Evolutionary conservation across 2,329 filamentous ascomycete genomes (phyloP).

Genomic region (Ophiostoma perfectum): DNA sequence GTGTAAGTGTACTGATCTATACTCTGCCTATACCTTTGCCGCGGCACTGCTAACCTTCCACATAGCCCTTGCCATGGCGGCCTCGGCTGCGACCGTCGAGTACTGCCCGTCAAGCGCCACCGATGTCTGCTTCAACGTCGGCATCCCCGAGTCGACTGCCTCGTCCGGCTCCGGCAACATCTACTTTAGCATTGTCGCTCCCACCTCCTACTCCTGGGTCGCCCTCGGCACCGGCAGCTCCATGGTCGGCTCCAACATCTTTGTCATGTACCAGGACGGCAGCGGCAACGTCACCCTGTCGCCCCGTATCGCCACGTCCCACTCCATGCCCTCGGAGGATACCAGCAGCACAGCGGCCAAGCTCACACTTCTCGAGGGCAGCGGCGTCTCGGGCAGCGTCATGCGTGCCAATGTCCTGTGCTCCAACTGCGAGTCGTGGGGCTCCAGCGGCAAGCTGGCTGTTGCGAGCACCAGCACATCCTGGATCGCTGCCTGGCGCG

Average conservation of each 20-base stretch:
- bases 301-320: conserved; percentile 45
- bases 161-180: conserved; percentile 49
- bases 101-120: conserved; percentile 38
- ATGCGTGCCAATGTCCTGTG: conserved; percentile 59
- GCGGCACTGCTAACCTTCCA: neutral
- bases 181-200: conserved; percentile 56
- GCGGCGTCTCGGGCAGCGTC: conserved; percentile 45
- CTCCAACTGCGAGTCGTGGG: conserved; percentile 47
- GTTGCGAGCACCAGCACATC: conserved; percentile 37
- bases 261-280: conserved; percentile 57
- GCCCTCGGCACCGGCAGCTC: conserved; percentile 50
- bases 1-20: conserved; percentile 6
- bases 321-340: conserved; percentile 46
- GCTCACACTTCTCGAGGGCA: conserved; percentile 53
- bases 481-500: conserved; percentile 55
- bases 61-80: conserved; percentile 18
- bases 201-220: conserved; percentile 51
- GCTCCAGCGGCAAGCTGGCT: conserved; percentile 38
- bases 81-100: conserved; percentile 16
- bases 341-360: conserved; percentile 36
- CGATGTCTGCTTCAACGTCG: conserved; percentile 52
- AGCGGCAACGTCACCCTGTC: conserved; percentile 57
- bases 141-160: conserved; percentile 47
- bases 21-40: neutral
- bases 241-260: conserved; percentile 57